These are phyloP conservation scores for Lentinula boryana DNA, from an alignment of 768 basidiomycete genomes.

Conservation along the genomic window DNA sequence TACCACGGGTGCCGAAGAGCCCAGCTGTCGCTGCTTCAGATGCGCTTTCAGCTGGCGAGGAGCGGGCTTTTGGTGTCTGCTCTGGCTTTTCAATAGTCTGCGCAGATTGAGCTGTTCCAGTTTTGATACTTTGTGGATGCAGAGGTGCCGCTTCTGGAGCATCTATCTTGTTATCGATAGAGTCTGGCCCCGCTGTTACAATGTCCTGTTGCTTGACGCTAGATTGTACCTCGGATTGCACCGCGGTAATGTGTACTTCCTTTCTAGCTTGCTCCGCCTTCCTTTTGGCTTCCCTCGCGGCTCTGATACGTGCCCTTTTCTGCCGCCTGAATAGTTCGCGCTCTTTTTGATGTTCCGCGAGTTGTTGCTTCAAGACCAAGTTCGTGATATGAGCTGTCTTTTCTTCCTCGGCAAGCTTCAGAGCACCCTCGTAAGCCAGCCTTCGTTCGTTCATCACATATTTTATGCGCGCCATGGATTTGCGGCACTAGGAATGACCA, in stretches of 20 bases:
- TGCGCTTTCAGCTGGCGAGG: conserved; percentile 3
- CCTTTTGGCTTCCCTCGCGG: conserved; percentile 8
- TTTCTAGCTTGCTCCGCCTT: neutral
- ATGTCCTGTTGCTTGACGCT: conserved; percentile 13
- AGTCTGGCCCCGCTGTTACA: conserved; percentile 11
- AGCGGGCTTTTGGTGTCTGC: neutral
- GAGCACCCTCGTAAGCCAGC: conserved; percentile 72
- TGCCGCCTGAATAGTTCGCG: neutral
- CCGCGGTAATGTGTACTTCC: neutral
- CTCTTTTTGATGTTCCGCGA: conserved; percentile 9
- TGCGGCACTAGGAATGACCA: conserved; percentile 59
- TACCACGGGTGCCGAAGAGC: conserved; percentile 13
- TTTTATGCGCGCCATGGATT: conserved; percentile 97
- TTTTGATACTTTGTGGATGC: neutral
- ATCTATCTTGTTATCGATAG: neutral
- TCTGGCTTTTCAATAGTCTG: neutral
- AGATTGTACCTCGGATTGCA: neutral
- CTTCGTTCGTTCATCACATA: conserved; percentile 87
- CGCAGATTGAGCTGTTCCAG: neutral
- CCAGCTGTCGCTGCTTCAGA: conserved; percentile 18
- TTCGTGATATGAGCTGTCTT: conserved; percentile 22
- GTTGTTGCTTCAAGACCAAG: conserved; percentile 21
- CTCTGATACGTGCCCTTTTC: neutral
- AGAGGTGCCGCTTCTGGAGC: neutral
- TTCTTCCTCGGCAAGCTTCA: conserved; percentile 33